A percentile compares a stretch with the other conserved stretches of the same genome.
phyloP scores from a whole-genome alignment of 495 filamentous ascomycete genomes.

The Xylaria sp. region DNA sequence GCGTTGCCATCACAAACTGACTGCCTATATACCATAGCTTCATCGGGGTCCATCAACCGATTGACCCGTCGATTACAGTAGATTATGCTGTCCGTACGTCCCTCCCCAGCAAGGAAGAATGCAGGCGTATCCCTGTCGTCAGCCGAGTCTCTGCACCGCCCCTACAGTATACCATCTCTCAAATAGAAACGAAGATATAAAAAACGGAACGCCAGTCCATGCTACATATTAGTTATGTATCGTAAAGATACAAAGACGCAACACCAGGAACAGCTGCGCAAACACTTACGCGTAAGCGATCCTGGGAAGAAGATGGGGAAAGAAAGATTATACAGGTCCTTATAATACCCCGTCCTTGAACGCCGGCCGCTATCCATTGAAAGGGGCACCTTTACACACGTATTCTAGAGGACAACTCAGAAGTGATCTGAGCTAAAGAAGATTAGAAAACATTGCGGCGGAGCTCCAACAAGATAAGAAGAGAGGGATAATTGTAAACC shows the following conservation, averaged over 20 bases:
- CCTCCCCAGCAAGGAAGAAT: neutral
- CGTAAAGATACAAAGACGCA: slow-evolving; percentile 10
- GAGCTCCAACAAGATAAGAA: neutral
- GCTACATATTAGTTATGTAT: slow-evolving; percentile 26
- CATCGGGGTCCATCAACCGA: neutral
- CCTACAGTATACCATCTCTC: neutral
- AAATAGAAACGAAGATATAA: neutral
- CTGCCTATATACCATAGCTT: neutral
- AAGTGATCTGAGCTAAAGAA: neutral
- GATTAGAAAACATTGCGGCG: neutral
- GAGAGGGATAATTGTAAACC: neutral
- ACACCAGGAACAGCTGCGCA: neutral
- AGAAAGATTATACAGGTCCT: slow-evolving; percentile 4
- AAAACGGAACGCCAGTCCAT: slow-evolving; percentile 25
- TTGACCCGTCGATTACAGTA: neutral
- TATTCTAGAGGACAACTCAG: neutral
- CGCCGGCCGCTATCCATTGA: slow-evolving; percentile 14
- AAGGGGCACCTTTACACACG: neutral
- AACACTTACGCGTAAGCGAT: neutral
- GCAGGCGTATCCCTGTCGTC: neutral
- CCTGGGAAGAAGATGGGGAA: neutral
- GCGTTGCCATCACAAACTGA: slow-evolving; percentile 10
- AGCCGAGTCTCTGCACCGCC: neutral
- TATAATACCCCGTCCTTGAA: neutral
- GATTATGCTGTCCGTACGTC: neutral